Conservation (phyloP, 2,329 filamentous ascomycete species). For the Neoscytalidium dimidiatum region DNA sequence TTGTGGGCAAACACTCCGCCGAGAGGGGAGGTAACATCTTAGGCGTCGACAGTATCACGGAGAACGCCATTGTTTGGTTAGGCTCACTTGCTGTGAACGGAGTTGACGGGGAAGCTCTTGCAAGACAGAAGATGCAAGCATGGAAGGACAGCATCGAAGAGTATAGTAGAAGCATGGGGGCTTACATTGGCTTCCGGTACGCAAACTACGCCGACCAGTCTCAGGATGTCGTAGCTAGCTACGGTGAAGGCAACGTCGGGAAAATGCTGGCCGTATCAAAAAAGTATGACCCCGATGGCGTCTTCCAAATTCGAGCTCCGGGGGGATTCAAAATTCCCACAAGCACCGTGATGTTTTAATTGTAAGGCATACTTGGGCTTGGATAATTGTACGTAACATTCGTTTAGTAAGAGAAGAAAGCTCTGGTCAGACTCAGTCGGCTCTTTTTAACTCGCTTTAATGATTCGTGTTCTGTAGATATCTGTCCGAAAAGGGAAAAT, state of each 20-base stretch:
- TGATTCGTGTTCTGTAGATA: too few species aligned
- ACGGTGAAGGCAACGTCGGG: constrained; percentile 27
- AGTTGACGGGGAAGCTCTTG: constrained; percentile 24
- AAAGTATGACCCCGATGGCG: constrained; percentile 29
- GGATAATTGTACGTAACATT: too few species aligned
- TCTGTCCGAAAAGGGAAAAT: too few species aligned
- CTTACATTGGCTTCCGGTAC: constrained; percentile 22
- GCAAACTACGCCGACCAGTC: constrained; percentile 29
- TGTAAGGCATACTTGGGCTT: too few species aligned
- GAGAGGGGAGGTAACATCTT: constrained; percentile 45
- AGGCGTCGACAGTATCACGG: constrained; percentile 31
- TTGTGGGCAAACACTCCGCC: constrained; percentile 35
- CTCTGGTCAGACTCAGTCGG: too few species aligned
- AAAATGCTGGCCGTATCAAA: constrained; percentile 24
- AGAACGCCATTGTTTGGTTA: constrained; percentile 4
- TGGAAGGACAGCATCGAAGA: constrained; percentile 24
- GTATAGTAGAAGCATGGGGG: not conserved
- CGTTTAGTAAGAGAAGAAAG: too few species aligned
- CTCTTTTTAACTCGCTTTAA: too few species aligned
- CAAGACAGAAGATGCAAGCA: constrained; percentile 4
- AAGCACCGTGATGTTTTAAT: too few species aligned
- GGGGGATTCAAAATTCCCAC: not conserved
- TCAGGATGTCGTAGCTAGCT: constrained; percentile 29
- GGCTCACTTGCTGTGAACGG: constrained; percentile 28
- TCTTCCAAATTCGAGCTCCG: constrained; percentile 29